Conservation (phyloP, 1,284 basidiomycete species). For the Marasmius tenuissimus region DNA sequence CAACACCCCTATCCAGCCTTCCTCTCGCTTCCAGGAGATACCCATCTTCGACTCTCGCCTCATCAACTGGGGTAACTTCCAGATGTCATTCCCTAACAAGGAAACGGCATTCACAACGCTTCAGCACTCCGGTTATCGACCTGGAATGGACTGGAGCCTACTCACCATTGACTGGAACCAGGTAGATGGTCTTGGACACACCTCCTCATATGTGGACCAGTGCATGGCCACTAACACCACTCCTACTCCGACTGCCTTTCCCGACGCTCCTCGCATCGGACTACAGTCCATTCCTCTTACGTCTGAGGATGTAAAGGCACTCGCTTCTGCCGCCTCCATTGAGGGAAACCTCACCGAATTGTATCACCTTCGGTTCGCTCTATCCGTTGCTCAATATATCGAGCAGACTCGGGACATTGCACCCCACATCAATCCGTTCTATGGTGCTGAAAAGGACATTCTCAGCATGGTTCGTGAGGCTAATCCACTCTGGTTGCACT, state of each 20-base stretch:
- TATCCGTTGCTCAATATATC: neutral
- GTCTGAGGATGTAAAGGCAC: neutral
- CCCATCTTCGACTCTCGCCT: neutral
- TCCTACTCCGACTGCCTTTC: neutral
- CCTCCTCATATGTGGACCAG: neutral
- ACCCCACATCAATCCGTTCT: neutral
- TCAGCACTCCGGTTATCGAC: neutral
- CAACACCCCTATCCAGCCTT: neutral
- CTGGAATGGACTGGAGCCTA: neutral
- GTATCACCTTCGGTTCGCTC: neutral
- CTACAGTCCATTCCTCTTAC: neutral
- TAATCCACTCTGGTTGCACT: neutral
- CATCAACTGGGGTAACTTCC: neutral
- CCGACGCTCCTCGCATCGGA: neutral
- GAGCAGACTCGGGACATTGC: neutral
- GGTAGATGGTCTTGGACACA: neutral
- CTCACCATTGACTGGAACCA: neutral
- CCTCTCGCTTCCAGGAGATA: too few species aligned
- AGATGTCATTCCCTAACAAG: neutral
- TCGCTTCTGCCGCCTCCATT: neutral
- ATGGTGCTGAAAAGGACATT: neutral
- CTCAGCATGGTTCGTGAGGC: neutral
- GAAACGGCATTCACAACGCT: neutral
- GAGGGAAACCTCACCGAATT: neutral
- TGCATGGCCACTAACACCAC: neutral